Percentiles rank a stretch among this genome's conserved stretches.
Conservation (phyloP, 148 eudicot species). For the Tetragonia tetragonoides region DNA sequence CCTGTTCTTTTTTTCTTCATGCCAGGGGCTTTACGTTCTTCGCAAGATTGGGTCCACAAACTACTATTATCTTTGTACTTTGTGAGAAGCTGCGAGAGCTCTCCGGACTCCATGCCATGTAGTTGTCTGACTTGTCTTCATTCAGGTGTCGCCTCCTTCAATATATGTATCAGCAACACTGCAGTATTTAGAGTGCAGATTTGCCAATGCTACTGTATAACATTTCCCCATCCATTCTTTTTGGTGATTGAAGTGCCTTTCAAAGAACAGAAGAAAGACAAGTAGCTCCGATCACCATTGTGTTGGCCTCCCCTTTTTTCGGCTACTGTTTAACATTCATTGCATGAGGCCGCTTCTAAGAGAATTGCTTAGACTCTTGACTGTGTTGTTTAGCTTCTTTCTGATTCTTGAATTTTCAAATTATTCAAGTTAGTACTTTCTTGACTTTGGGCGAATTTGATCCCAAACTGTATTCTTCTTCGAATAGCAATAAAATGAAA, state of each 20-base stretch:
- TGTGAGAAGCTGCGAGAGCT: slow-evolving; percentile 87
- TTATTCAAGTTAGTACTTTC: too few relatives aligned
- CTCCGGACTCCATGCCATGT: slow-evolving; percentile 71
- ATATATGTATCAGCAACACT: not conserved
- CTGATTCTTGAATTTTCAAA: too few relatives aligned
- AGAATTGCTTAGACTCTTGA: too few relatives aligned
- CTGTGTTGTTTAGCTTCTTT: too few relatives aligned
- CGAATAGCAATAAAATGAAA: too few relatives aligned
- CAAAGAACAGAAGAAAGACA: not conserved
- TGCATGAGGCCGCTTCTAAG: too few relatives aligned
- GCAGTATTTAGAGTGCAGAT: not conserved
- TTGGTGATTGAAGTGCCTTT: slow-evolving; percentile 10
- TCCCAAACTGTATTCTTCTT: too few relatives aligned
- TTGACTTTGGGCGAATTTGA: too few relatives aligned
- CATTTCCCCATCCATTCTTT: slow-evolving; percentile 17
- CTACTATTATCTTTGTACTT: slow-evolving; percentile 71
- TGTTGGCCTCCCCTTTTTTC: too few relatives aligned
- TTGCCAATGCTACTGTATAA: not conserved
- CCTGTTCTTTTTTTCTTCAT: not conserved
- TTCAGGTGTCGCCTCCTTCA: not conserved
- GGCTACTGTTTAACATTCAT: too few relatives aligned
- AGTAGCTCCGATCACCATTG: not conserved
- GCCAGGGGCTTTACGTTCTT: slow-evolving; percentile 82
- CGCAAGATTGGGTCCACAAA: slow-evolving; percentile 89
- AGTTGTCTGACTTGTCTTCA: not conserved